Conservation (phyloP, 768 basidiomycete genomes). For the Hygrophoropsis aurantiaca region DNA sequence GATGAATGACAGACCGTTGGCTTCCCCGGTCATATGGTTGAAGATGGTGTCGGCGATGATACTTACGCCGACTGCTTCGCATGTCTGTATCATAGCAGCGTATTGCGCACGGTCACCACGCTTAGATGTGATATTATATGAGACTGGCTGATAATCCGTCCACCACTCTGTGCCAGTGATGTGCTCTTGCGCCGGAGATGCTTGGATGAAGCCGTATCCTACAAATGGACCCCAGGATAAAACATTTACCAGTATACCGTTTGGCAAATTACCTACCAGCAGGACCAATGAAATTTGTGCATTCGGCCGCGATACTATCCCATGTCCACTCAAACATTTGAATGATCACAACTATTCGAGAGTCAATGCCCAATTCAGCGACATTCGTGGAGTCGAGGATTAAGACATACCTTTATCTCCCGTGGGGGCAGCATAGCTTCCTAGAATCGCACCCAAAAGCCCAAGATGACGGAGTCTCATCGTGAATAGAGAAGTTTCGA, state of each 20-base stretch:
- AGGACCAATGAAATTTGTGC: constrained; percentile 63
- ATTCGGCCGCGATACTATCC: constrained; percentile 58
- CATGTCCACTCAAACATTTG: constrained; percentile 72
- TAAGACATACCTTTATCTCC: not conserved
- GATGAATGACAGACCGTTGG: not conserved
- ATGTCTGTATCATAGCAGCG: constrained; percentile 37
- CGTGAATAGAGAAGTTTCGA: too few species aligned
- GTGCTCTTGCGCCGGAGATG: constrained; percentile 59
- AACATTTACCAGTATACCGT: not conserved
- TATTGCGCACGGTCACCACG: constrained; percentile 59
- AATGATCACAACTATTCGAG: constrained; percentile 44
- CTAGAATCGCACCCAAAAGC: not conserved
- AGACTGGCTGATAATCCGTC: constrained; percentile 74
- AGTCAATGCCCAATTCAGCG: too few species aligned
- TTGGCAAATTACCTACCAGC: constrained; percentile 48
- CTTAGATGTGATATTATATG: constrained; percentile 64
- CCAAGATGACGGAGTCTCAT: not conserved
- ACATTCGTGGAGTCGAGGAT: not conserved
- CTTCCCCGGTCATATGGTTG: constrained; percentile 62
- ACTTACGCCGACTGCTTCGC: constrained; percentile 37
- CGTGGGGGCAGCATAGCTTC: not conserved
- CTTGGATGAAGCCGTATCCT: constrained; percentile 66
- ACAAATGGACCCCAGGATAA: too few species aligned
- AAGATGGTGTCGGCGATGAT: constrained; percentile 49
- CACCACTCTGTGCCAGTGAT: constrained; percentile 64